phyloP scores from a whole-genome alignment of 805 yeast species.

The Wickerhamiella kurtzmanii region DNA sequence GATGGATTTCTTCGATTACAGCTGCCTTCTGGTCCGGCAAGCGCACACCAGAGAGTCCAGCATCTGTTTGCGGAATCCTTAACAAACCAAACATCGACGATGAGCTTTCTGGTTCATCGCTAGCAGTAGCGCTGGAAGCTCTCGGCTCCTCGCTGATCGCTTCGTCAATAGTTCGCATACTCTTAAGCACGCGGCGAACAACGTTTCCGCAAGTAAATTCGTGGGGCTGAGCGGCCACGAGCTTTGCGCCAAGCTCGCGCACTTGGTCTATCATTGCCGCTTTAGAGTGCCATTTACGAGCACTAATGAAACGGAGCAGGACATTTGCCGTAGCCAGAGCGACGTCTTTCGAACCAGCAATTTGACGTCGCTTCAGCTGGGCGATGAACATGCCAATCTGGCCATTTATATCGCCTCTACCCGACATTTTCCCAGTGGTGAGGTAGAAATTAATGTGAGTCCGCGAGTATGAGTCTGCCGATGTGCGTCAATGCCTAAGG shows the following conservation, averaged over 20 bases:
- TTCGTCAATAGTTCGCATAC: slow-evolving; percentile 75
- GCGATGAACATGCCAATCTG: slow-evolving; percentile 23
- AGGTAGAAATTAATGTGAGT: not conserved
- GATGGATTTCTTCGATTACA: slow-evolving; percentile 42
- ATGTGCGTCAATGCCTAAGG: not conserved
- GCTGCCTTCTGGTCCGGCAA: slow-evolving; percentile 19
- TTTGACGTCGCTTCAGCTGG: slow-evolving; percentile 66
- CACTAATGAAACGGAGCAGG: slow-evolving; percentile 75
- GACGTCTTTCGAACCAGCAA: slow-evolving; percentile 63
- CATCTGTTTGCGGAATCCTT: slow-evolving; percentile 33
- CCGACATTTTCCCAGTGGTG: slow-evolving; percentile 12
- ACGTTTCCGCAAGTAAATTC: slow-evolving; percentile 85
- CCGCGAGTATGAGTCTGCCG: not conserved
- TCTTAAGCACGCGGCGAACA: slow-evolving; percentile 73
- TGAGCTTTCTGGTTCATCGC: slow-evolving; percentile 13
- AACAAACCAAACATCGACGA: slow-evolving; percentile 72
- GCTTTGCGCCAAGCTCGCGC: slow-evolving; percentile 54
- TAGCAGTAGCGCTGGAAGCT: slow-evolving; percentile 6
- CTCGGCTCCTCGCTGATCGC: slow-evolving; percentile 20
- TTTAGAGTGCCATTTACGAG: slow-evolving; percentile 73
- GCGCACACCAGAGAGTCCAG: slow-evolving; percentile 3
- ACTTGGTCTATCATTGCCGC: slow-evolving; percentile 60
- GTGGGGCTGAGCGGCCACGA: slow-evolving; percentile 69
- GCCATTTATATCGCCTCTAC: slow-evolving; percentile 23
- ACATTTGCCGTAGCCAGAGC: slow-evolving; percentile 83